Base-by-base conservation (phyloP, 139 green algal genomes). In the Chlorella sp. region DNA sequence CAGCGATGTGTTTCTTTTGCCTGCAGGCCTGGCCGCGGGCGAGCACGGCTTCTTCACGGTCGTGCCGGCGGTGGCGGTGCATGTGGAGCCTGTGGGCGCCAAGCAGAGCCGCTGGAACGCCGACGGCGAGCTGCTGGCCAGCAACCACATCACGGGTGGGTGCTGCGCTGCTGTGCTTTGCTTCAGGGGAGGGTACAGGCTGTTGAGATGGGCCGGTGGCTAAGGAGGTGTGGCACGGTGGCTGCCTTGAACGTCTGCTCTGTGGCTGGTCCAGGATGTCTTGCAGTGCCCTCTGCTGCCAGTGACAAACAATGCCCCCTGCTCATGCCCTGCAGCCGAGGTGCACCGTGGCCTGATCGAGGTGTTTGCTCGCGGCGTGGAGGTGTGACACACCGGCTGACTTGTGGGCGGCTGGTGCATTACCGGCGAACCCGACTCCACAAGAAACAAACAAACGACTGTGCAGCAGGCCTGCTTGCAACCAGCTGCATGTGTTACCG, bases 311-410 rank as follows among this genome's bases (percentile, higher is more conserved):
- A n/a, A n/a, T 26, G 23, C 71, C 38, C 21, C 21, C 71, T 36
- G 18, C 38, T 25, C 13, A 4, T 78, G 5, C 25, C 44, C 34
- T 30, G 21, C 74, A 69, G 74, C 74, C 16, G 68, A 80, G 32
- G 88, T 92, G 34, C 86, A 92, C 83, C 87, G 86, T 1, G 93
- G 90, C 4, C 78, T 93, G 36, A 63, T 96, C 62, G 87, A 95
- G 55, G 92, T 95, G 18, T 97, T 97, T 88, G 91, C 92, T 18
- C 85, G 93, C 1, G 94, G 94, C 11, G 78, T 94, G 18, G 94
- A 95, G 86, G 57, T 71, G 41, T 74, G 67, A 34, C 17, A 20
- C 68, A 30, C n/a, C n/a, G n/a, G n/a, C n/a, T 51, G 44, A 51
- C 44, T 51, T 6, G 44, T 9, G 9, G 44, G 44, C 44, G n/a